A percentile compares a stretch with the other conserved stretches of the same genome.
These are phyloP conservation scores for Osmozyma mogii DNA, from an alignment of 805 yeast species.

Conservation along the genomic window DNA sequence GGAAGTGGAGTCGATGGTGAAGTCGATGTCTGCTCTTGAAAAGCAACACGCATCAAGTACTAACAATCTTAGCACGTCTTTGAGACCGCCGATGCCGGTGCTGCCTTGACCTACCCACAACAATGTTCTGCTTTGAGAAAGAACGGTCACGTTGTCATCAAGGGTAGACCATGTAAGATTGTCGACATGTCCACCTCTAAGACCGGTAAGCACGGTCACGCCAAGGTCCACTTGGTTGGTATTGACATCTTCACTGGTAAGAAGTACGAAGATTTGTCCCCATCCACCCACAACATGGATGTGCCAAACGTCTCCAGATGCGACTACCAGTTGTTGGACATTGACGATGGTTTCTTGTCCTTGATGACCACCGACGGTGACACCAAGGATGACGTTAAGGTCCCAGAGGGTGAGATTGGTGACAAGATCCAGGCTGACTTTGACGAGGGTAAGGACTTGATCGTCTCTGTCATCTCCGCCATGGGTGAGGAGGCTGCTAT, in stretches of 20 bases:
- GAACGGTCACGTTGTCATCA: constrained; percentile 98
- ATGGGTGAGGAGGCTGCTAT: constrained; percentile 99
- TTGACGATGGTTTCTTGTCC: constrained; percentile 95
- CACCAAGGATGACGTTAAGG: constrained; percentile 98
- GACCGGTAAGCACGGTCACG: constrained; percentile 99
- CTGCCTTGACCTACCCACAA: constrained; percentile 96
- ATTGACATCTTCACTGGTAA: constrained; percentile 98
- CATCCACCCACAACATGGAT: constrained; percentile 99
- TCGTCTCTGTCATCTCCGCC: constrained; percentile 94
- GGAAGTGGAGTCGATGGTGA: no score
- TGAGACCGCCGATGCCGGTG: constrained; percentile 98
- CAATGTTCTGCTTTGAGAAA: constrained; percentile 99
- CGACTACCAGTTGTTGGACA: constrained; percentile 95
- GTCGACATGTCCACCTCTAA: constrained; percentile 99
- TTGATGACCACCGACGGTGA: constrained; percentile 97
- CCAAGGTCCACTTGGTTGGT: constrained; percentile 99
- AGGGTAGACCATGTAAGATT: constrained; percentile 99
- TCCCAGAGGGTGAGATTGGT: constrained; percentile 98
- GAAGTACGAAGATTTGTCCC: constrained; percentile 99
- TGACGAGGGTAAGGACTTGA: constrained; percentile 96
- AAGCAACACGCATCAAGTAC: constrained; percentile 10
- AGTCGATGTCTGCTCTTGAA: constrained; percentile 8
- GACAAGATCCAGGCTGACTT: constrained; percentile 85
- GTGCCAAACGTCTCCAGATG: constrained; percentile 96
- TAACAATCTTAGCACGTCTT: constrained; percentile 66